Conservation (phyloP, 2,329 filamentous ascomycete species). For the Dichotomopilus funicola region DNA sequence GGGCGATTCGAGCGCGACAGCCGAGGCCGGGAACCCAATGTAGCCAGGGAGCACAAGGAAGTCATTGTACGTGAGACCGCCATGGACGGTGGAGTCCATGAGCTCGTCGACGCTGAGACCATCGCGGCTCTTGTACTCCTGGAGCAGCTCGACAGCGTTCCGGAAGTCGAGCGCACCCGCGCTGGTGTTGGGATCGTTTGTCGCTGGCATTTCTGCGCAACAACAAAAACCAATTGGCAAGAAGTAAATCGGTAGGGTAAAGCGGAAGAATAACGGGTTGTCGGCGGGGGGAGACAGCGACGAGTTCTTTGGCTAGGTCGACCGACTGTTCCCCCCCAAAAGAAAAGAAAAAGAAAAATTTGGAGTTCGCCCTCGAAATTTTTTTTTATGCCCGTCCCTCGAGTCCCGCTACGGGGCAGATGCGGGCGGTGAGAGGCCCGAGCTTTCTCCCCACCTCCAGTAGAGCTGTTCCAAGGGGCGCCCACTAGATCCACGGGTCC, state of each 20-base stretch:
- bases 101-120: constrained; percentile 81
- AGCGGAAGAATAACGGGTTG: not conserved
- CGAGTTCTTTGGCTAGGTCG: constrained; percentile 16
- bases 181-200: constrained; percentile 57
- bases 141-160: constrained; percentile 68
- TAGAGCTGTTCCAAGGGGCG: too few relatives aligned
- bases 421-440: constrained; percentile 17
- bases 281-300: constrained; percentile 23
- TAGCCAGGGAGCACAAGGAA: constrained; percentile 95
- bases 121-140: constrained; percentile 74
- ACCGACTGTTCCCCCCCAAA: constrained; percentile 26
- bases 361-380: constrained; percentile 17
- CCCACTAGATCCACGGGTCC: too few relatives aligned
- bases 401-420: constrained; percentile 18
- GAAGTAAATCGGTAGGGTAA: constrained; percentile 3
- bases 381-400: constrained; percentile 19
- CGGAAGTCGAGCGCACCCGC: constrained; percentile 59
- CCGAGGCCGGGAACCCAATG: constrained; percentile 93
- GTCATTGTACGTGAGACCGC: constrained; percentile 97
- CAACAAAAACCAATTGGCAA: constrained; percentile 13
- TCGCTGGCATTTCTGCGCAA: constrained; percentile 57
- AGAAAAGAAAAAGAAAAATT: constrained; percentile 21
- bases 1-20: constrained; percentile 80
- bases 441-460: too few relatives aligned
- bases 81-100: constrained; percentile 84